A percentile compares a stretch with the other conserved stretches of the same genome.
Conservation (phyloP, 371 early-diverging fungal species). For the Rhizopus delemar region DNA sequence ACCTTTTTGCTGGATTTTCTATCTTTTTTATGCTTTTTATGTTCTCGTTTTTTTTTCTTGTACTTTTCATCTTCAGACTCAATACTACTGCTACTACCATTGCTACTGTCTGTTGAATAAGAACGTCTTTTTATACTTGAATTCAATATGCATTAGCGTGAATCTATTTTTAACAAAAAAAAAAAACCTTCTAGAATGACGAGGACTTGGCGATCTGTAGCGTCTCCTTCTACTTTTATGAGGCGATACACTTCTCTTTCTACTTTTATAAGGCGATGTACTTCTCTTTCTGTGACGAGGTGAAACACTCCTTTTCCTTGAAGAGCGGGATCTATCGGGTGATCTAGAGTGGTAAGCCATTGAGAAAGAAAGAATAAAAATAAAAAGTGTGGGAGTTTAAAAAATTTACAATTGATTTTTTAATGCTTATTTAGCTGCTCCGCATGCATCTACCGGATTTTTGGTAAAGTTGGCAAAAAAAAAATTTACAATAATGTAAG, state of each 20-base stretch:
- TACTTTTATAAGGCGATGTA: too few species aligned
- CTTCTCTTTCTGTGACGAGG: conserved; percentile 1
- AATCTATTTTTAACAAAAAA: too few species aligned
- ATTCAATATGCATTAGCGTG: background rate
- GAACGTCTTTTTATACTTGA: background rate
- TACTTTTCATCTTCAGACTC: conserved; percentile 4
- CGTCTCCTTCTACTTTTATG: conserved; percentile 2
- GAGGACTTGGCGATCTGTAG: conserved; percentile 1
- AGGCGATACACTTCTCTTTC: too few species aligned
- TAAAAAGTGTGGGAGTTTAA: too few species aligned
- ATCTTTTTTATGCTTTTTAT: conserved; percentile 41
- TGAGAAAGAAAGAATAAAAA: too few species aligned
- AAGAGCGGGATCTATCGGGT: too few species aligned
- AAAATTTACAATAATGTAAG: too few species aligned
- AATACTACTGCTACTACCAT: background rate
- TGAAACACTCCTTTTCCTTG: background rate
- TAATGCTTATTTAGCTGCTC: too few species aligned
- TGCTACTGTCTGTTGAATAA: background rate
- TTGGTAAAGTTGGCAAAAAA: too few species aligned
- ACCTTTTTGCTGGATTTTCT: conserved; percentile 32
- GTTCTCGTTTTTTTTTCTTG: conserved; percentile 30
- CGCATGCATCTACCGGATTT: too few species aligned
- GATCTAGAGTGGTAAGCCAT: too few species aligned
- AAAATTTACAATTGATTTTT: too few species aligned
- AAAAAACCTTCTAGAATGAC: background rate